Evolutionary conservation across 2,329 filamentous ascomycete genomes (phyloP), one percentile per base, ranked within the genome.

Genomic region (Ascochyta lentis): DNA sequence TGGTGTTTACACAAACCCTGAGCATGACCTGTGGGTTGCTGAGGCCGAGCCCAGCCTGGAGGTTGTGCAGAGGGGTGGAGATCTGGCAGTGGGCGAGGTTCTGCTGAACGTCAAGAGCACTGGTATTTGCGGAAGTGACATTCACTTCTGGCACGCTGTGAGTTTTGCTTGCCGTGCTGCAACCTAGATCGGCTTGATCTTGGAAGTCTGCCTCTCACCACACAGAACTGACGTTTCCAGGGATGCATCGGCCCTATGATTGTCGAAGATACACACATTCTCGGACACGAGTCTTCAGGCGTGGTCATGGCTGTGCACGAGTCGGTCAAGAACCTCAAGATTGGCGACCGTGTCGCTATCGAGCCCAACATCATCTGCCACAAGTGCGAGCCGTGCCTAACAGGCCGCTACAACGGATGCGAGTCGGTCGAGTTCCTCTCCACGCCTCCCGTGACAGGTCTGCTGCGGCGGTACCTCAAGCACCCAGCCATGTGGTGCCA

Each of bases 401-500:
- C 90, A 12, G 94, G 94, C 54, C 89, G 92, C 68, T 98, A 98
- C 83, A 98, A 98, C 76, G 94, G 93, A 58, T 98, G 94, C 80
- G 90, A 93, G 69, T 84, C 82, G 48, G 92, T 97, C 63, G 80
- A 84, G 50, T 98, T 98, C 81, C 83, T 96, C 47, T 96, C 91
- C 45, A 98, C 95, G 3, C 94, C 95, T 8, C 94, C 95, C 12
- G 87, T 96, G 27, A 85, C 90, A 8, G 95, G 94, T 33, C 84
- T 98, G 60, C 83, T 98, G 67, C 86, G 94, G 66, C 87, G 94
- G 76, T 97, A 97, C 76, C 90, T 97, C 79, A 96, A 94, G 80
- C 94, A 97, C 80, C 93, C 92, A 3, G 92, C 93, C 19, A 83
- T 89, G 45, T 97, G 93, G 92, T 97, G 94, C 80, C 92, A 97